Conservation (phyloP, 2,329 filamentous ascomycete genomes). For the Penicillium hordei region DNA sequence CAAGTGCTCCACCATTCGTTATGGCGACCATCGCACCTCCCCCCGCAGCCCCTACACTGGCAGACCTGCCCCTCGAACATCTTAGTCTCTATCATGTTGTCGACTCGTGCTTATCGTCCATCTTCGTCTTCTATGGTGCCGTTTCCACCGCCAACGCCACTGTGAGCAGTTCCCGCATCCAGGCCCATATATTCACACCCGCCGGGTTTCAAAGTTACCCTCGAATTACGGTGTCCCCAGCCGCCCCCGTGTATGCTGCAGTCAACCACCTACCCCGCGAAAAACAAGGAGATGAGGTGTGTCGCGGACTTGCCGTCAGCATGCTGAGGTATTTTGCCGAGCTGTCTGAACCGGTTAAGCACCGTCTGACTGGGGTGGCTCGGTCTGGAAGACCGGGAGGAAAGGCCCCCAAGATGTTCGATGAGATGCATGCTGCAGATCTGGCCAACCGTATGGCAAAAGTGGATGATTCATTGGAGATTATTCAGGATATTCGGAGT, state of each 20-base stretch:
- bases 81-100: slow-evolving; percentile 86
- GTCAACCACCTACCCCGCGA: slow-evolving; percentile 89
- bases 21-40: slow-evolving; percentile 65
- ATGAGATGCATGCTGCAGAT: slow-evolving; percentile 89
- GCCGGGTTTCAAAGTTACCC: slow-evolving; percentile 88
- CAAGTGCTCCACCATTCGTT: slow-evolving; percentile 34
- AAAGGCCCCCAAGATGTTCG: slow-evolving; percentile 70
- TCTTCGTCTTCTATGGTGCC: slow-evolving; percentile 89
- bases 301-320: slow-evolving; percentile 85
- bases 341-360: slow-evolving; percentile 73
- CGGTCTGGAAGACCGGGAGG: slow-evolving; percentile 57
- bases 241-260: slow-evolving; percentile 84
- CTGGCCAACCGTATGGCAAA: slow-evolving; percentile 80
- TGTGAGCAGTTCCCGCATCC: slow-evolving; percentile 86
- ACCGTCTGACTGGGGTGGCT: slow-evolving; percentile 59
- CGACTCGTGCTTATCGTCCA: slow-evolving; percentile 75
- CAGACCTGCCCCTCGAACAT: slow-evolving; percentile 72
- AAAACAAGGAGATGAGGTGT: slow-evolving; percentile 92
- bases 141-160: slow-evolving; percentile 86
- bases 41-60: slow-evolving; percentile 69
- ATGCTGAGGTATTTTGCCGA: slow-evolving; percentile 93
- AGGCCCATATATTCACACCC: slow-evolving; percentile 86
- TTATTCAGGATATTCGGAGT: slow-evolving; percentile 70
- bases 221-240: slow-evolving; percentile 88
- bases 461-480: slow-evolving; percentile 72